phyloP scores from a whole-genome alignment of 169 alveolate species.

The Toxoplasma gondii region DNA sequence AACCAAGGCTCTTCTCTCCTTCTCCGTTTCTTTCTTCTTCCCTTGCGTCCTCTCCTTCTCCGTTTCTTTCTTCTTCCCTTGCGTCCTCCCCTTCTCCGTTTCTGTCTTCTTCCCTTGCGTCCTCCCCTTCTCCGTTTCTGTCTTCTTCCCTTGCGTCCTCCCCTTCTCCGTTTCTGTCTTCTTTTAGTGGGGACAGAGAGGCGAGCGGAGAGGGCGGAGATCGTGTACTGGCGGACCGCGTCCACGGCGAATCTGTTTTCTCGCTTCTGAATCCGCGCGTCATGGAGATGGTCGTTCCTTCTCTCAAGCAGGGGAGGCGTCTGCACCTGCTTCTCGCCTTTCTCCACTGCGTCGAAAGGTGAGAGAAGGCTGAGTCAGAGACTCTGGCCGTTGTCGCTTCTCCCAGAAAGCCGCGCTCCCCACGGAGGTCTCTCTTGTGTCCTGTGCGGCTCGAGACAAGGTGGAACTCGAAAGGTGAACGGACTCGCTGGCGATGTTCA shows the following conservation, averaged over 20 bases:
- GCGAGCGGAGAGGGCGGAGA: background rate
- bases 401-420: background rate
- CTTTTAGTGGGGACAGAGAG: background rate
- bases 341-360: constrained; percentile 16
- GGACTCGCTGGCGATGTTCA: too few species aligned
- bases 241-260: background rate
- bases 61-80: background rate
- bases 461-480: too few species aligned
- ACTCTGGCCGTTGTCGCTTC: background rate
- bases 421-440: too few species aligned
- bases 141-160: background rate
- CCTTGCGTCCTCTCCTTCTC: background rate
- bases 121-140: background rate
- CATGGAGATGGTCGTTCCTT: background rate
- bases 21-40: background rate
- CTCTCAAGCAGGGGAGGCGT: background rate
- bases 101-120: background rate
- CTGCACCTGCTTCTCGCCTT: background rate
- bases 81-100: background rate
- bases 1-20: background rate
- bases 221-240: background rate
- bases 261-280: background rate
- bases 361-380: background rate
- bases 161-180: background rate
- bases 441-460: too few species aligned